Base-by-base conservation (phyloP, 352 stramenopile genomes). In the Phytophthora crassamura region DNA sequence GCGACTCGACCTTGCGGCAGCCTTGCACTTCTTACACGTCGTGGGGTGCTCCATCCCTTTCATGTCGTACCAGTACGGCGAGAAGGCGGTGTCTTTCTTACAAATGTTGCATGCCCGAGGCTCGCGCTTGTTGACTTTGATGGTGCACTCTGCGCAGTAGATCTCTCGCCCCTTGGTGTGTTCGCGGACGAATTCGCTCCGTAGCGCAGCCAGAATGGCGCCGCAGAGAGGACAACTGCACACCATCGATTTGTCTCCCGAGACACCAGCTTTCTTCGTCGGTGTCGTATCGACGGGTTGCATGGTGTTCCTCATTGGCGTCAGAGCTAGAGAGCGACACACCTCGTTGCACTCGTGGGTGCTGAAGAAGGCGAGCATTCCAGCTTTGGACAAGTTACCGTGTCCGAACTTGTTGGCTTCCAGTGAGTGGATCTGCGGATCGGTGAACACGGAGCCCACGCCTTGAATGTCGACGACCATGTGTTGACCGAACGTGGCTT, bases 361-460 rank as follows among this genome's bases (percentile, higher is more conserved):
- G 2, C 16, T 60, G 34, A 85, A 82, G 50, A 85, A 85, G 0
- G 57, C 43, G 3, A 52, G 32, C 62, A 85, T 82, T 2, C 74
- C 77, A 30, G 30, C 45, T 14, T 70, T 39, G 4, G 36, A 47
- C 8, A 71, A 30, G n/a, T 85, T 82, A 3, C 70, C 64, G 10
- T 30, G 64, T 0, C 67, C 74, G 43, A 76, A 82, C 11, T 36
- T 39, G 5, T 51, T 20, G 2, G 39, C 35, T 7, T 66, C 33
- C n/a, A 47, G 59, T 34, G 62, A 76, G 48, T 85, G 77, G 58
- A 85, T 80, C 55, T 82, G 71, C 15, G 77, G 74, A 35, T 82
- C 74, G 8, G 77, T 82, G 46, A 80, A 82, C 20, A 84, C 74
- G 12, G 54, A 59, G 3, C 68, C 65, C 2, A 82, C 76, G 16